Evolutionary conservation across 306 rosid genomes (phyloP).

Genomic region (Adenanthera pavonina): DNA sequence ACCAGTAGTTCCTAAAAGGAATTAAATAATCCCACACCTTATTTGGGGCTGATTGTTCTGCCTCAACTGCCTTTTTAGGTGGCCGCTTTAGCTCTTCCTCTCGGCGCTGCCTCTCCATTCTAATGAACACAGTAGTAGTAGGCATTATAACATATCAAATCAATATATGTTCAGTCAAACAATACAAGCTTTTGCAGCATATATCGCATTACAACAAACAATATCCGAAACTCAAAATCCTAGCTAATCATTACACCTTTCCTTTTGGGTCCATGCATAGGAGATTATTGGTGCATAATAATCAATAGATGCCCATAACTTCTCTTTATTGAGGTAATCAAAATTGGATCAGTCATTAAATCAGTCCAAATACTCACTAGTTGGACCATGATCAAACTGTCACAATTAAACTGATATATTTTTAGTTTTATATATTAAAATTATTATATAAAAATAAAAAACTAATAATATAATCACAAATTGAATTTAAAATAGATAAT

Average conservation of each 20-base stretch:
- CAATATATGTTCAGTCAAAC: constrained; percentile 28
- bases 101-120: constrained; percentile 68
- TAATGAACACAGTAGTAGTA: constrained; percentile 36
- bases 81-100: constrained; percentile 64
- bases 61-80: constrained; percentile 50
- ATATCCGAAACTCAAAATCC: constrained; percentile 23
- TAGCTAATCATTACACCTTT: constrained; percentile 22
- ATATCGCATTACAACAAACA: constrained; percentile 1
- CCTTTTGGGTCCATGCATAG: constrained; percentile 11
- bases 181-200: not conserved
- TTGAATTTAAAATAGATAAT: too few relatives aligned
- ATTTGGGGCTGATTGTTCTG: constrained; percentile 55
- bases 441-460: too few relatives aligned
- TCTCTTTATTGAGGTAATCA: not conserved
- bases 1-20: constrained; percentile 18
- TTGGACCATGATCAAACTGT: too few relatives aligned
- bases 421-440: too few relatives aligned
- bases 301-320: not conserved
- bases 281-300: not conserved
- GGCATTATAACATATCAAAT: constrained; percentile 30
- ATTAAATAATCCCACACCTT: constrained; percentile 46
- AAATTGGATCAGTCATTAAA: too few relatives aligned
- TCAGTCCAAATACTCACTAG: too few relatives aligned
- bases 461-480: too few relatives aligned
- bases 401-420: too few relatives aligned